Evolutionary conservation across 495 filamentous ascomycete genomes (phyloP), one percentile per base, ranked within the genome.

Genomic region (Chaetomium fimeti): DNA sequence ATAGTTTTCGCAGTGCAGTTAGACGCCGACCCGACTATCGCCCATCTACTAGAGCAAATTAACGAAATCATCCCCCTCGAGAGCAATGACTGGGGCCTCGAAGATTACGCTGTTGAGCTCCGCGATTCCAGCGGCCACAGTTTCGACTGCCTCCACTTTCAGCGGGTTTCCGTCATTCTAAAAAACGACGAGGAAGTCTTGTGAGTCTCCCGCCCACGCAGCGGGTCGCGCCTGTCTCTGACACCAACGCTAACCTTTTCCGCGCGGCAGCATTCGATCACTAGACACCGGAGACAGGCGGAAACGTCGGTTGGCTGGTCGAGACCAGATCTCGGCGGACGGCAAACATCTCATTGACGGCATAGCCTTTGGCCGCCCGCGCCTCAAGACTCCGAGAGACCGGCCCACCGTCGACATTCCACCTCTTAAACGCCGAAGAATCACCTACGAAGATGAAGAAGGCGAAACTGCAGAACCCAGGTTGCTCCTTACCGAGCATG

Each of bases 131-230:
- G 75, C 40, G 81, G 81, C 9, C 80, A 77, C 4, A 90, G 86
- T 47, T 98, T 89, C 62, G 94, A 98, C 71, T 95, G 90, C 71
- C 74, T 98, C 57, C 94, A 98, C 81, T 98, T 91, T 68, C 86
- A 91, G 70, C 80, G 83, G 45, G 81, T 97, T 6, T 80, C 81
- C 4, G 82, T 79, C 13, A 76, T 95, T 27, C 79, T 97, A 52
- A 87, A 88, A 52, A 88, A 94, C 49, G 92, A 91, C 25, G 95
- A 98, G 71, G 84, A 91, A 71, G 85, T 98, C 65, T 81, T 88
- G 90, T 94, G 75, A 72, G 89, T 43, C 12, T 36, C 32, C 32
- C 32, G 12, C 32, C 12, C 12, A 36, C 32, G 64, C n/a, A 52
- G 8, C 12, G 25, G n/a, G 1, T n/a, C 48, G 12, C 2, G 0